Conservation (phyloP, 345 rosid species). For the Salix exigua region DNA sequence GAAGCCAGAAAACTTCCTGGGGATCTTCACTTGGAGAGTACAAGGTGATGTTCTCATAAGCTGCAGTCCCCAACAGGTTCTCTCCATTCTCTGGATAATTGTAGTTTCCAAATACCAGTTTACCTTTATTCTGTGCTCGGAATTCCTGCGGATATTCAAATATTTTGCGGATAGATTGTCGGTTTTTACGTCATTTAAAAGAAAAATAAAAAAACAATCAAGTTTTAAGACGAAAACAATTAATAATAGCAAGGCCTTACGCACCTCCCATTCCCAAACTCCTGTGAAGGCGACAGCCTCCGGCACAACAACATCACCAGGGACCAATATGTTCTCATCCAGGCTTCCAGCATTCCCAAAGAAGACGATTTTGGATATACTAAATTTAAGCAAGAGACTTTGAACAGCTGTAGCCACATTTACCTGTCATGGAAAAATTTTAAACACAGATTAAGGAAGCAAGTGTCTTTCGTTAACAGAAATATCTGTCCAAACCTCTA, state of each 20-base stretch:
- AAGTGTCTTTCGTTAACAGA: too few relatives aligned
- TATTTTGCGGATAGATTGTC: background rate
- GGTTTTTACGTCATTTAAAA: too few relatives aligned
- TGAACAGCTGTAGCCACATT: background rate
- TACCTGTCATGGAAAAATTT: background rate
- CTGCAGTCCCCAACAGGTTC: background rate
- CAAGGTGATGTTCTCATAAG: background rate
- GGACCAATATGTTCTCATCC: background rate
- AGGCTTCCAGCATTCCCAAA: conserved; percentile 6
- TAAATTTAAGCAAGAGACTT: background rate
- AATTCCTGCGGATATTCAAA: background rate
- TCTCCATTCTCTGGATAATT: conserved; percentile 5
- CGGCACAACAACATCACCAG: conserved; percentile 5
- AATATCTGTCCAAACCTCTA: too few relatives aligned
- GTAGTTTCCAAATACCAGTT: background rate
- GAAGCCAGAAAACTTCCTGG: background rate
- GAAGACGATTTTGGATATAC: background rate
- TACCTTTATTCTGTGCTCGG: background rate
- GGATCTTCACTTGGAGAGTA: background rate
- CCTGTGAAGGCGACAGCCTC: background rate
- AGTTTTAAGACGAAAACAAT: too few relatives aligned
- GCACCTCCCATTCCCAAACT: background rate
- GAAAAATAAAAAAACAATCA: too few relatives aligned
- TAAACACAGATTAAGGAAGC: too few relatives aligned
- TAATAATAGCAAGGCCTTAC: too few relatives aligned